Conservation (phyloP, 441 rosid species). For the Populus tomentosa region DNA sequence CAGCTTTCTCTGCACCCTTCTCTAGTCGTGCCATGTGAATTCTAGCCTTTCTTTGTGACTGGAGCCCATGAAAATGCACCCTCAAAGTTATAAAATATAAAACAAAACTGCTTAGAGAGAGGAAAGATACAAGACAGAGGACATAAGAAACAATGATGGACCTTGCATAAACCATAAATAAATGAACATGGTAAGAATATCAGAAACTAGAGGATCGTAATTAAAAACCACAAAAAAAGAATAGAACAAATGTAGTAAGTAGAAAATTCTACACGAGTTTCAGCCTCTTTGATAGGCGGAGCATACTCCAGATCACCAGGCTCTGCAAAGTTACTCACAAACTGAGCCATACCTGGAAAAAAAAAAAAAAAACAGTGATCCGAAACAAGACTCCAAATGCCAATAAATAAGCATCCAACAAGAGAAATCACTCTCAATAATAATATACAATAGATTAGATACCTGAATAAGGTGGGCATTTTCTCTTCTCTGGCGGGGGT, state of each 20-base stretch:
- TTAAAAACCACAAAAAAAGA: not conserved
- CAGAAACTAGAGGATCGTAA: too few species aligned
- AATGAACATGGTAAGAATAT: not conserved
- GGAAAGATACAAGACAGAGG: not conserved
- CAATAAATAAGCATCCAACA: not conserved
- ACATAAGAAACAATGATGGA: not conserved
- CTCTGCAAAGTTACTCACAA: constrained; percentile 76
- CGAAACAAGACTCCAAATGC: not conserved
- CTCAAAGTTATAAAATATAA: not conserved
- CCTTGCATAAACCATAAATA: not conserved
- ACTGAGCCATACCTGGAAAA: constrained; percentile 76
- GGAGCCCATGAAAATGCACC: not conserved
- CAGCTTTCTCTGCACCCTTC: constrained; percentile 81
- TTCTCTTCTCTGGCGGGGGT: constrained; percentile 90
- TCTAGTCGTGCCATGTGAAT: constrained; percentile 70
- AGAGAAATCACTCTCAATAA: not conserved
- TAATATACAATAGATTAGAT: not conserved
- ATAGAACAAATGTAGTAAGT: not conserved
- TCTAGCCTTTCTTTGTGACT: constrained; percentile 73
- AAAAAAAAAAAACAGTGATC: not conserved
- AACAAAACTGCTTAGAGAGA: not conserved
- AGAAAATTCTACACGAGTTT: constrained; percentile 63
- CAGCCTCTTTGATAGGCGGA: constrained; percentile 74
- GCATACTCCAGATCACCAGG: constrained; percentile 85
- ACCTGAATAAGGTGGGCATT: constrained; percentile 80